Base-by-base conservation (phyloP, 2,329 filamentous ascomycete species). In the Neonectria punicea region DNA sequence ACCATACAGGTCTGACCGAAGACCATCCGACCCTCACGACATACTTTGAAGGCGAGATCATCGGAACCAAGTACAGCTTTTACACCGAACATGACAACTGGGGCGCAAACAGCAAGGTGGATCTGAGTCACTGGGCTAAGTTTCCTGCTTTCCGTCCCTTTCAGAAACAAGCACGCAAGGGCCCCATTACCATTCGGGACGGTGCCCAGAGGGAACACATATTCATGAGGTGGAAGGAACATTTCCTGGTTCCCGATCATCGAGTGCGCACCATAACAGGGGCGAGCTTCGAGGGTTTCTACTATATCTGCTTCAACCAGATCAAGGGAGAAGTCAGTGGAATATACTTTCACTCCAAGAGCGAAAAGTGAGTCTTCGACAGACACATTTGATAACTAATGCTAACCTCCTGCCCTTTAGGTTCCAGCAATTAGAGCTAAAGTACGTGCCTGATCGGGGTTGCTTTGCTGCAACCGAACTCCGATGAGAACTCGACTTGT, bases 221-320 rank as follows among this genome's bases (percentile, higher is more conserved):
- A 34, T 99, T 98, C 76, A 99, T 99, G 96, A 90, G 96, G 66
- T 99, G 96, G 96, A 99, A 99, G 80, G 96, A 99, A 77, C 94
- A 97, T 74, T 99, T 99, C 75, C 84, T 99, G 1, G 96, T 99
- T 1, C 96, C 96, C 1, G 94, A 99, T 75, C 96, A 99, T 78
- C 89, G 93, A 16, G 94, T 98, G 20, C 88, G 91, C 66, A 97
- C 93, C 11, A 97, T 99, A 67, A 92, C 90, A 36, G 96, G 96
- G 18, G 96, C 96, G 8, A 98, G 95, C 76, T 99, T 98, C 66
- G 96, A 99, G 77, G 96, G 96, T 0, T 99, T 99, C 78, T 99
- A 98, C 79, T 99, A 99, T 76, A 98, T 99, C 71, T 98, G 94
- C 82, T 98, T 98, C 83, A 97, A 98, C 79, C 95, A 98, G 80